A percentile compares a stretch with the other conserved stretches of the same genome.
phyloP scores from a whole-genome alignment of 495 filamentous ascomycete genomes.

The Penicilliopsis zonata region DNA sequence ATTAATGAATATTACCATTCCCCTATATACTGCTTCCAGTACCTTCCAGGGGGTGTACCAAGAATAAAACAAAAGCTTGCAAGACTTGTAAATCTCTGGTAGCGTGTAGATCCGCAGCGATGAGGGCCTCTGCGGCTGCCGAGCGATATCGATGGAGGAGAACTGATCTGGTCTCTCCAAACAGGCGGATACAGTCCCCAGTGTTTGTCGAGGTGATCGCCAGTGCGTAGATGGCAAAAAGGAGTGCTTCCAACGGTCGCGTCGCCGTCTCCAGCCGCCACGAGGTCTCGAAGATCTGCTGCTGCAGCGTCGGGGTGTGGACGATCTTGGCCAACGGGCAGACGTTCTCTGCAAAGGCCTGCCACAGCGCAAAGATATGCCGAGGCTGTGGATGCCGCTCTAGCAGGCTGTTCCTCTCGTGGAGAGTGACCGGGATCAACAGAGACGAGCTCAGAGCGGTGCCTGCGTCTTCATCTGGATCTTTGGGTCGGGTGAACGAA shows the following conservation, averaged over 20 bases:
- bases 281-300: slow-evolving; percentile 23
- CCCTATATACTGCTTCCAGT: no score
- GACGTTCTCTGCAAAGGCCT: slow-evolving; percentile 37
- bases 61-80: no score
- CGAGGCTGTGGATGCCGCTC: slow-evolving; percentile 11
- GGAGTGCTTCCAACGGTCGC: slow-evolving; percentile 44
- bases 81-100: no score
- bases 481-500: no score
- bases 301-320: slow-evolving; percentile 38
- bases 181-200: slow-evolving; percentile 6
- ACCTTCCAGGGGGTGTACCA: no score
- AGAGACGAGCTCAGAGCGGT: no score
- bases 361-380: slow-evolving; percentile 34
- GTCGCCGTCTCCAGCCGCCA: slow-evolving; percentile 18
- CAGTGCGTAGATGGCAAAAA: slow-evolving; percentile 65
- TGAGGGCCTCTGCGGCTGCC: slow-evolving; percentile 55
- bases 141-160: slow-evolving; percentile 54
- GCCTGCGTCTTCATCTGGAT: no score
- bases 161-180: slow-evolving; percentile 3
- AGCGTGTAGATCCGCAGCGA: no score
- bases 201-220: slow-evolving; percentile 47
- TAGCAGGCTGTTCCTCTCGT: no score
- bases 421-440: no score
- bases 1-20: no score
- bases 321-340: slow-evolving; percentile 41